Conservation (phyloP, 1,284 basidiomycete genomes). For the Irpex sp. region DNA sequence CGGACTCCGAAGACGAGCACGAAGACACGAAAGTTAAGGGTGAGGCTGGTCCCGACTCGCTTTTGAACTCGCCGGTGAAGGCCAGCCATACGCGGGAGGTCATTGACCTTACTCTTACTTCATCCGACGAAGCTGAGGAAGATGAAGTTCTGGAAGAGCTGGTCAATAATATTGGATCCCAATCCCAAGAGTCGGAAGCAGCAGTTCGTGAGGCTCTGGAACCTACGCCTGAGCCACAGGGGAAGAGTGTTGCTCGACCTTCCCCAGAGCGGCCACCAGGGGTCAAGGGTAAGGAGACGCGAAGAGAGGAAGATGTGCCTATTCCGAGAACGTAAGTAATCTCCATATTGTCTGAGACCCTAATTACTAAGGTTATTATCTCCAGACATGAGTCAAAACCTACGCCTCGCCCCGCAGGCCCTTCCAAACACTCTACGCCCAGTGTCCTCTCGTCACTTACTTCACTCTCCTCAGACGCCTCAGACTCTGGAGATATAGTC, state of each 20-base stretch:
- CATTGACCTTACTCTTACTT: slow-evolving; percentile 7
- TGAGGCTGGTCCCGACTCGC: not conserved
- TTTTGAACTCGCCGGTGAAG: slow-evolving; percentile 6
- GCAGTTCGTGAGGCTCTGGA: too few relatives aligned
- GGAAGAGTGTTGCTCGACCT: too few relatives aligned
- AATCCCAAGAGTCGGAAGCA: too few relatives aligned
- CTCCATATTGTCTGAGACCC: too few relatives aligned
- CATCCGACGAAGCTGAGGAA: not conserved
- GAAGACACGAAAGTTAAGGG: not conserved
- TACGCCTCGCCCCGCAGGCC: not conserved
- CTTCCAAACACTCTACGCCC: not conserved
- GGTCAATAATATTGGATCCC: not conserved
- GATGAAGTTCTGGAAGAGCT: not conserved
- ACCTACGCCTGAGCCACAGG: too few relatives aligned
- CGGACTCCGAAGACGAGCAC: slow-evolving; percentile 13
- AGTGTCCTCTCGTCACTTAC: not conserved
- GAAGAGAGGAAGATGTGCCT: too few relatives aligned
- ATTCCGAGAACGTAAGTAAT: too few relatives aligned
- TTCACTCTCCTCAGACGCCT: not conserved
- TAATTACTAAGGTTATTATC: too few relatives aligned
- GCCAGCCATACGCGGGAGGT: slow-evolving; percentile 11
- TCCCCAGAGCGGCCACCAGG: too few relatives aligned
- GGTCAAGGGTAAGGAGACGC: too few relatives aligned
- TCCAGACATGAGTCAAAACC: not conserved
- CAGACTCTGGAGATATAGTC: not conserved